Conservation (phyloP, 2,329 filamentous ascomycete species). For the Claviceps sorghi region DNA sequence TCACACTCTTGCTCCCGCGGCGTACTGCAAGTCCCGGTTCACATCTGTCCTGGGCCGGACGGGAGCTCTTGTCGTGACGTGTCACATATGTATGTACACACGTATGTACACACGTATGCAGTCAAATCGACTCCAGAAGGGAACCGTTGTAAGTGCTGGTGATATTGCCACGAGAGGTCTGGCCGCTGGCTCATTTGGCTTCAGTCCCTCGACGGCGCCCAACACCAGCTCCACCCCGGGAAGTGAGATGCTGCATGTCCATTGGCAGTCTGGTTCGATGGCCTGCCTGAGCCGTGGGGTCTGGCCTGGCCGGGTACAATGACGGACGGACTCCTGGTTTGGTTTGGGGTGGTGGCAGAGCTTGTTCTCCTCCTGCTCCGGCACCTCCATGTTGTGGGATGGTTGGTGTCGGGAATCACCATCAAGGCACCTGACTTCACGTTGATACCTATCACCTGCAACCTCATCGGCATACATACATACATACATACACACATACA, state of each 20-base stretch:
- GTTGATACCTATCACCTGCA: neutral
- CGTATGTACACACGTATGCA: too few species aligned
- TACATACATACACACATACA: too few species aligned
- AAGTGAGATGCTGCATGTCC: neutral
- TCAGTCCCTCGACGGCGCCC: neutral
- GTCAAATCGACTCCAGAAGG: neutral
- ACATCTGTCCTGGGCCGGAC: neutral
- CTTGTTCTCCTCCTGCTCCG: neutral
- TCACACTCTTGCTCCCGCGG: neutral
- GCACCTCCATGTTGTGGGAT: too few species aligned
- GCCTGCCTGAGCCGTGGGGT: neutral
- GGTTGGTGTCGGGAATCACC: neutral
- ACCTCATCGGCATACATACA: neutral
- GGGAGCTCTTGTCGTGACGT: neutral
- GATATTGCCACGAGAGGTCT: neutral
- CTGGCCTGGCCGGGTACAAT: neutral
- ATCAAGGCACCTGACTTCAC: neutral
- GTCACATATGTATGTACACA: too few species aligned
- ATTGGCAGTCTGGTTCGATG: neutral
- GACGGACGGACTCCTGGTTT: neutral
- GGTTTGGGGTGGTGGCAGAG: neutral
- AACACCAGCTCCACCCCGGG: neutral
- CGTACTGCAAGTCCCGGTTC: neutral
- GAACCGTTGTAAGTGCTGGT: neutral
- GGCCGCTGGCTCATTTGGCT: neutral